These are phyloP conservation scores for Xylaria flabelliformis DNA, from an alignment of 495 filamentous ascomycete species.

Conservation along the genomic window DNA sequence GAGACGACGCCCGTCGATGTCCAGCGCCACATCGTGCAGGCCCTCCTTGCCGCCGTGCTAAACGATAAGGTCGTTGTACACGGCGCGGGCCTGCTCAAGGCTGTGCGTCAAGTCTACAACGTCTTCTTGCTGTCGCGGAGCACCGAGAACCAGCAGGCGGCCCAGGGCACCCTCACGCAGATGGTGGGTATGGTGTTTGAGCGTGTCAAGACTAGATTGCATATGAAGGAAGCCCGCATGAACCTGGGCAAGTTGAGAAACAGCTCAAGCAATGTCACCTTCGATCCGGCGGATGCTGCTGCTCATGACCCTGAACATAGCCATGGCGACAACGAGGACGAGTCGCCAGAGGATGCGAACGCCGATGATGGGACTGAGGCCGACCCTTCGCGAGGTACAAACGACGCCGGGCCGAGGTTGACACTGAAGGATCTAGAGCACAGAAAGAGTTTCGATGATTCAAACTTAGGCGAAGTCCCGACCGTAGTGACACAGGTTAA, in stretches of 20 bases:
- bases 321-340: constrained; percentile 32
- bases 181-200: constrained; percentile 99
- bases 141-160: constrained; percentile 91
- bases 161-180: constrained; percentile 94
- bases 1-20: constrained; percentile 89
- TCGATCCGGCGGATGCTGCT: constrained; percentile 50
- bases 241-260: constrained; percentile 58
- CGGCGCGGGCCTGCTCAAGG: constrained; percentile 94
- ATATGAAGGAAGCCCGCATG: constrained; percentile 77
- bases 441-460: constrained; percentile 90
- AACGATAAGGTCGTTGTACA: constrained; percentile 99
- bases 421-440: constrained; percentile 96
- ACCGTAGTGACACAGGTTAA: constrained; percentile 90
- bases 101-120: constrained; percentile 98
- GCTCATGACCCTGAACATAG: constrained; percentile 45
- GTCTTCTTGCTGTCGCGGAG: constrained; percentile 95
- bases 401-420: constrained; percentile 73
- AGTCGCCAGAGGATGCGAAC: constrained; percentile 47
- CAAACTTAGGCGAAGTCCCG: constrained; percentile 85
- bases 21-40: constrained; percentile 98
- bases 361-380: constrained; percentile 59
- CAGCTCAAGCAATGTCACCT: constrained; percentile 53
- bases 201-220: constrained; percentile 82
- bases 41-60: constrained; percentile 89
- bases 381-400: constrained; percentile 55